phyloP scores from a whole-genome alignment of 2,329 filamentous ascomycete genomes.

The Penicillium sumatraense region DNA sequence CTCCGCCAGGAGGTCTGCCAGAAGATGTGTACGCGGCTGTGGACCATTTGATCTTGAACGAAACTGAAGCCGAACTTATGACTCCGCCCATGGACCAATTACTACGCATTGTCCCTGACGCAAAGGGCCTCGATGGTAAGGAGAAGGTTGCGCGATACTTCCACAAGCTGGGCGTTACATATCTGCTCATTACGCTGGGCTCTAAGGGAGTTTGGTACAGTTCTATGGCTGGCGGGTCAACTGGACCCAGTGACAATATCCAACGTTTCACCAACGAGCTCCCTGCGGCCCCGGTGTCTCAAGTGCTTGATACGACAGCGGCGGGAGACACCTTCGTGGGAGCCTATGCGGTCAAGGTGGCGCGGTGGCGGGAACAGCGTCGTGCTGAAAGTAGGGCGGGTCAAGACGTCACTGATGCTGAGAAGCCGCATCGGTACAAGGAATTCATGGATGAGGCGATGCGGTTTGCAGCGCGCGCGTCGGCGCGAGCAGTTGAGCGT shows the following conservation, averaged over 20 bases:
- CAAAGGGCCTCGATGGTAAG: slow-evolving; percentile 50
- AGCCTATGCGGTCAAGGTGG: slow-evolving; percentile 76
- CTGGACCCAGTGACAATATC: slow-evolving; percentile 37
- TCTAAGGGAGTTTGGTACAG: slow-evolving; percentile 75
- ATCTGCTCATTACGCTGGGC: slow-evolving; percentile 84
- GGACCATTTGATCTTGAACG: slow-evolving; percentile 84
- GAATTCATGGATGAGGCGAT: slow-evolving; percentile 52
- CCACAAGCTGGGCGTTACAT: slow-evolving; percentile 69
- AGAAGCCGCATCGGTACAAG: slow-evolving; percentile 44
- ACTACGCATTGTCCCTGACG: slow-evolving; percentile 31
- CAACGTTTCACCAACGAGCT: slow-evolving; percentile 49
- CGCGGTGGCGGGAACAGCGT: slow-evolving; percentile 52
- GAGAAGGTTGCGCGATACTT: slow-evolving; percentile 66
- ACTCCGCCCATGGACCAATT: slow-evolving; percentile 54
- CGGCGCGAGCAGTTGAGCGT: slow-evolving; percentile 50
- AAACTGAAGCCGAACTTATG: slow-evolving; percentile 82
- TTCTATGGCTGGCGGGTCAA: slow-evolving; percentile 54
- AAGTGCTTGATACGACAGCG: slow-evolving; percentile 89
- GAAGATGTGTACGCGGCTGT: slow-evolving; percentile 68
- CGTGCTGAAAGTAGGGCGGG: slow-evolving; percentile 57
- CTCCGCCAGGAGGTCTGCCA: slow-evolving; percentile 73
- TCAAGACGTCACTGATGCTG: slow-evolving; percentile 43
- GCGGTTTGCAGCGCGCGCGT: slow-evolving; percentile 48
- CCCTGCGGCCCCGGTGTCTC: slow-evolving; percentile 67
- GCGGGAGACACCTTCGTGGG: slow-evolving; percentile 96